Evolutionary conservation across 2,329 filamentous ascomycete genomes (phyloP), one percentile per base, ranked within the genome.

Genomic region (Trichoderma sp.): DNA sequence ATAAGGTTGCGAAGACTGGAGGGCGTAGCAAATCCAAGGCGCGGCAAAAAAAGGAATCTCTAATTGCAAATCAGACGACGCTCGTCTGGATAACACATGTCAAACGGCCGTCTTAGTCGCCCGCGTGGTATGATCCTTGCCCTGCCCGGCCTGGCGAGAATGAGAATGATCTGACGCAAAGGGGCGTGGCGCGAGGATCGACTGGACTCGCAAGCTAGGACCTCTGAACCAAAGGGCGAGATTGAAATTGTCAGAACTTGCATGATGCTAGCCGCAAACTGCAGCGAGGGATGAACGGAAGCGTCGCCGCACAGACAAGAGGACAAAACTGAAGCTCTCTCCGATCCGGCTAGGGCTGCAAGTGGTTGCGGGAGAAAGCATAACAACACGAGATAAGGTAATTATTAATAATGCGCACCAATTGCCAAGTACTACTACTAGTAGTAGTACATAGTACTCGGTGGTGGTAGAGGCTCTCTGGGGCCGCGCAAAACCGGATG

Each of bases 81-180:
- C 10, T 27, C 34, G 29, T 53, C 34, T 39, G 59, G 7, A 19
- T 5, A 29, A n/a, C 32, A 39, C 59, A 39, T 52, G 32, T 53
- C 57, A 60, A 60, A 48, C 37, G 19, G 57, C 22, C 22, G 19
- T 48, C n/a, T 39, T n/a, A 50, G 34, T 29, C 45, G 4, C 45
- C 29, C 7, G 50, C 37, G 56, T 67, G 65, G 65, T 25, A 67
- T 53, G 57, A 67, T 59, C 42, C 42, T 48, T 48, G 34, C 32
- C 32, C 32, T 9, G 34, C 48, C 34, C 56, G 45, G 37, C 25
- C n/a, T 15, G 27, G 48, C 39, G 52, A 42, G 58, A 58, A 68
- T 68, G 52, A 42, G 58, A 58, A 68, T 68, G 58, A 68, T 68
- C 58, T 68, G 66, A 68, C 32, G 64, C 56, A 67, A 32, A 48